These are phyloP conservation scores for Puccinia triticina DNA, from an alignment of 1,284 basidiomycete species.

Conservation along the genomic window DNA sequence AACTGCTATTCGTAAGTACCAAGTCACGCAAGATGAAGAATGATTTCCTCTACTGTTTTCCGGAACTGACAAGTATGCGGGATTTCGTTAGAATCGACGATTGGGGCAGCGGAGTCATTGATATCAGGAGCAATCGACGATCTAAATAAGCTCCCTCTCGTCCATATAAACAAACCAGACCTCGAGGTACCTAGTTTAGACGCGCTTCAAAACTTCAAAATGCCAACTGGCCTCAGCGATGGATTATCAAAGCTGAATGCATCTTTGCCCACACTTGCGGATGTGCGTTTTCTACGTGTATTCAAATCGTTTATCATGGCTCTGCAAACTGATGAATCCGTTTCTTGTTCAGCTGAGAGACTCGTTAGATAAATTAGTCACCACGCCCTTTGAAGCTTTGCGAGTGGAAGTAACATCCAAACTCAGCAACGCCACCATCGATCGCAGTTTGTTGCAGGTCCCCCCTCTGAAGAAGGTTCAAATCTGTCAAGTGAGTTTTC, in stretches of 20 bases:
- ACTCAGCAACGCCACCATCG: slow-evolving; percentile 40
- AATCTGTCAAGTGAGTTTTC: slow-evolving; percentile 39
- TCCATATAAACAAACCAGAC: slow-evolving; percentile 33
- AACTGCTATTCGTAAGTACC: slow-evolving; percentile 55
- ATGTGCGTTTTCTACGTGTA: slow-evolving; percentile 52
- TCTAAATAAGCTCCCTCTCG: slow-evolving; percentile 34
- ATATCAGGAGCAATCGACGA: slow-evolving; percentile 26
- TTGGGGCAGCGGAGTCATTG: slow-evolving; percentile 51
- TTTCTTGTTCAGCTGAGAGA: slow-evolving; percentile 38
- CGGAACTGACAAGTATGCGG: slow-evolving; percentile 50
- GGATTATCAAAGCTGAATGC: slow-evolving; percentile 55
- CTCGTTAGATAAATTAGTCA: slow-evolving; percentile 40
- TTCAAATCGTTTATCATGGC: not conserved
- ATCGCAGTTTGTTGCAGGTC: slow-evolving; percentile 23
- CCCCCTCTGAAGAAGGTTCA: slow-evolving; percentile 34
- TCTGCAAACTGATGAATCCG: not conserved
- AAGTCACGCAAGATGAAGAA: slow-evolving; percentile 28
- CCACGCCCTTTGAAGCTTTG: slow-evolving; percentile 48
- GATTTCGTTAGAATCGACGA: slow-evolving; percentile 51
- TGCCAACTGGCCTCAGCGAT: slow-evolving; percentile 57
- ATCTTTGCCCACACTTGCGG: slow-evolving; percentile 56
- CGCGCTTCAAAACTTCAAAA: slow-evolving; percentile 56
- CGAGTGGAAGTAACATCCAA: slow-evolving; percentile 32
- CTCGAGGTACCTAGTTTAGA: slow-evolving; percentile 43
- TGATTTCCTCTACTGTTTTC: not conserved